phyloP scores from a whole-genome alignment of 176 grass and related monocot species.

The Musa beccarii region DNA sequence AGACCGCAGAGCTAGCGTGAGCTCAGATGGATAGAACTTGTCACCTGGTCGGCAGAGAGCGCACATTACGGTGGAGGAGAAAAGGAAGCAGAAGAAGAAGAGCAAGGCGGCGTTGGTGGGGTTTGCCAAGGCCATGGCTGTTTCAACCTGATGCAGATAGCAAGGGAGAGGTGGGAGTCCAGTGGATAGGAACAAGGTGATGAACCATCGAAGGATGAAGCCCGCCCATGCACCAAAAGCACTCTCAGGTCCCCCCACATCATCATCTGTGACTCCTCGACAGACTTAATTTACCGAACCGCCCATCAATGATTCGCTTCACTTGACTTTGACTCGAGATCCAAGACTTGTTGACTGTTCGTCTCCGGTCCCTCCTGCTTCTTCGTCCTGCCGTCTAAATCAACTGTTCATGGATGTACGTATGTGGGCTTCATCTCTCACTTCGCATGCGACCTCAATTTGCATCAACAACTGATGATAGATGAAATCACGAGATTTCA shows the following conservation, averaged over 20 bases:
- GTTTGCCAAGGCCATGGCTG: neutral
- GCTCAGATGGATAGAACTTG: neutral
- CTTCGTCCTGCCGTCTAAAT: neutral
- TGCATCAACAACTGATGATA: too few relatives aligned
- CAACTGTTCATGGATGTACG: too few relatives aligned
- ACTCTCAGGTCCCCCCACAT: neutral
- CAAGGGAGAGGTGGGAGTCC: neutral
- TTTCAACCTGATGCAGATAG: neutral
- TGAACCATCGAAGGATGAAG: too few relatives aligned
- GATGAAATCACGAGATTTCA: too few relatives aligned
- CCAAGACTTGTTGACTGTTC: neutral
- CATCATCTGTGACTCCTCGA: too few relatives aligned
- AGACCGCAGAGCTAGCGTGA: too few relatives aligned
- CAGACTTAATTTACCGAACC: neutral
- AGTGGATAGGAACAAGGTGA: neutral
- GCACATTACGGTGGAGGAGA: neutral
- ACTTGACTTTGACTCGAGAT: neutral
- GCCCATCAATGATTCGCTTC: neutral
- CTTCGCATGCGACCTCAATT: too few relatives aligned
- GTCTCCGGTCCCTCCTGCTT: neutral
- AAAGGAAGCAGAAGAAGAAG: neutral
- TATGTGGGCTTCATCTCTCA: too few relatives aligned
- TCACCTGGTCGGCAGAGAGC: neutral
- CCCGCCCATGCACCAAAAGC: neutral
- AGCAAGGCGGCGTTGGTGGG: neutral